phyloP scores from a whole-genome alignment of 768 basidiomycete species.

The Psilocybe cubensis region DNA sequence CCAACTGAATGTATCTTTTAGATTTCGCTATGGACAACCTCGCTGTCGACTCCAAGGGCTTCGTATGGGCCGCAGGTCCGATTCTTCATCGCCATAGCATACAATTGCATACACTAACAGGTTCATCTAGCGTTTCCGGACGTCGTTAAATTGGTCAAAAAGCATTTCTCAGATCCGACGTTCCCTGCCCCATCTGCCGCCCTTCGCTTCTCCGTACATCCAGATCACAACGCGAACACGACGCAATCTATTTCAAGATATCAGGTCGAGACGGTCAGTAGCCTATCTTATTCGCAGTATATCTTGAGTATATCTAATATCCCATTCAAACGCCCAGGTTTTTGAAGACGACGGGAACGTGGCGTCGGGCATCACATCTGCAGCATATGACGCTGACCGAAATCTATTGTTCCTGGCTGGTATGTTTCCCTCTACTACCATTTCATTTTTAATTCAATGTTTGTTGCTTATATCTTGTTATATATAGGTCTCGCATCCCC shows the following conservation, averaged over 20 bases:
- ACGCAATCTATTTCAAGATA: constrained; percentile 56
- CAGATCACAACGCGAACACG: constrained; percentile 36
- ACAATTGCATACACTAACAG: not conserved
- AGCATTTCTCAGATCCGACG: constrained; percentile 46
- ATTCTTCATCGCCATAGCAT: not conserved
- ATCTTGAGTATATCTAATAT: not conserved
- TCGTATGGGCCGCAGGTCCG: constrained; percentile 65
- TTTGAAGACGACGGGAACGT: constrained; percentile 64
- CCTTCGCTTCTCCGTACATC: constrained; percentile 51
- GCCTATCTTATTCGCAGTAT: not conserved
- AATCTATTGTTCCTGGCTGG: constrained; percentile 55
- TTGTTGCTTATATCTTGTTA: not conserved
- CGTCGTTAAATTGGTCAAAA: constrained; percentile 29
- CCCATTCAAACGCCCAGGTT: constrained; percentile 7
- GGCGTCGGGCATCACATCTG: constrained; percentile 54
- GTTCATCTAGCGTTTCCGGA: constrained; percentile 49
- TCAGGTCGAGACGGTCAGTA: constrained; percentile 45
- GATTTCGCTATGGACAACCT: constrained; percentile 65
- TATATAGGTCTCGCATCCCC: constrained; percentile 17
- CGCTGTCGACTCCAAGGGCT: constrained; percentile 59
- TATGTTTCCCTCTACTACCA: constrained; percentile 25
- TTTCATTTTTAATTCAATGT: not conserved
- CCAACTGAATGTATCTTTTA: constrained; percentile 18
- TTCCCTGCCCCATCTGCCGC: constrained; percentile 46
- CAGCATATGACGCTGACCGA: constrained; percentile 49